Evolutionary conservation across 805 yeast genomes (phyloP).

Genomic region (Candida alai): DNA sequence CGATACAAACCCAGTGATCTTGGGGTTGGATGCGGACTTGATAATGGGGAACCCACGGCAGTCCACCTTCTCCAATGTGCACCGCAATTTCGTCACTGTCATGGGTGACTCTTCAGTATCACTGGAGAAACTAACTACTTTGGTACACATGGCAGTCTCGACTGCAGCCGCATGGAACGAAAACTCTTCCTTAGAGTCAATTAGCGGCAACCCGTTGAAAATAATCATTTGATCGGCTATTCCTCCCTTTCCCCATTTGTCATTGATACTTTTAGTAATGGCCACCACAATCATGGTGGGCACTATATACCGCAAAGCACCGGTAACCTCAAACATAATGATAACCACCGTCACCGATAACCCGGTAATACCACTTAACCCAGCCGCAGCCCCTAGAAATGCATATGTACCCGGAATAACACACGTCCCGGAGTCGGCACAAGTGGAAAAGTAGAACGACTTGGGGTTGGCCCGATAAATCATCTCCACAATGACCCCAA

Average conservation of each 20-base stretch:
- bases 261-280: conserved; percentile 75
- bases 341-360: conserved; percentile 90
- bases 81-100: conserved; percentile 28
- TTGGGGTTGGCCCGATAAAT: conserved; percentile 29
- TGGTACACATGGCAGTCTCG: conserved; percentile 59
- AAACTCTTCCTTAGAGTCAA: conserved; percentile 69
- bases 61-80: conserved; percentile 27
- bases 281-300: conserved; percentile 98
- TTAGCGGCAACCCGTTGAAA: conserved; percentile 82
- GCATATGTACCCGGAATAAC: conserved; percentile 95
- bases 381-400: conserved; percentile 93
- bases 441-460: conserved; percentile 29
- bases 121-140: conserved; percentile 34
- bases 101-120: conserved; percentile 18
- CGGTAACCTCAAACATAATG: conserved; percentile 94
- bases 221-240: conserved; percentile 94
- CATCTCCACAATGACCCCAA: conserved; percentile 69
- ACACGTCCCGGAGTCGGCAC: conserved; percentile 42
- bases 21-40: conserved; percentile 30
- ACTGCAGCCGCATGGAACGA: conserved; percentile 38
- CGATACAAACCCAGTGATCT: conserved; percentile 44
- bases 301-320: conserved; percentile 84
- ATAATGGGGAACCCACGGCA: conserved; percentile 56
- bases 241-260: conserved; percentile 73
- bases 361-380: conserved; percentile 91